These are phyloP conservation scores for Hortaea sp. DNA, from an alignment of 2,329 filamentous ascomycete genomes.

Conservation along the genomic window DNA sequence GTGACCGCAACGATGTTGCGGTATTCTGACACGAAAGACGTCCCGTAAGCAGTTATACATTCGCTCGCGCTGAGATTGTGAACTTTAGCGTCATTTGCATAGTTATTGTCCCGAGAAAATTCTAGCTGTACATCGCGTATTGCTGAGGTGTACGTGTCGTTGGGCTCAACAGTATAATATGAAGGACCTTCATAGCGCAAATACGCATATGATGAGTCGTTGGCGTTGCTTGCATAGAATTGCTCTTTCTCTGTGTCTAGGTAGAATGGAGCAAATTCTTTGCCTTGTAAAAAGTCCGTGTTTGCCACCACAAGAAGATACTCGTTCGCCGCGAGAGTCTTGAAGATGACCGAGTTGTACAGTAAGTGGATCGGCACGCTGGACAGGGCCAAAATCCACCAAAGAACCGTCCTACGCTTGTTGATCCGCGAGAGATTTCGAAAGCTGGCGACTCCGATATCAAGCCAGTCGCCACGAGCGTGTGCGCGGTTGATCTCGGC, in stretches of 20 bases:
- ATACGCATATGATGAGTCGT: background rate
- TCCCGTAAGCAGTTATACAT: conserved; percentile 4
- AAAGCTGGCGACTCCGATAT: conserved; percentile 17
- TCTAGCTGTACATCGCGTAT: background rate
- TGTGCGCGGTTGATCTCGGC: conserved; percentile 42
- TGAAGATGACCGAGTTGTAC: conserved; percentile 24
- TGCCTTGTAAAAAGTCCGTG: conserved; percentile 2
- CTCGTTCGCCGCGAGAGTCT: conserved; percentile 12
- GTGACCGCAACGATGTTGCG: conserved; percentile 3
- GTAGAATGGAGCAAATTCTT: background rate
- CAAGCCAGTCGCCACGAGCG: conserved; percentile 23
- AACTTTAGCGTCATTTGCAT: background rate
- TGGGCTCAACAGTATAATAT: background rate
- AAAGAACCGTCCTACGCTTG: conserved; percentile 13
- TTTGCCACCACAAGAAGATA: conserved; percentile 10
- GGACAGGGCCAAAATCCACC: conserved; percentile 18
- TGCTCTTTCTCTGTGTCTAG: background rate
- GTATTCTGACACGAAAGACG: conserved; percentile 2
- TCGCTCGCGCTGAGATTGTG: conserved; percentile 3
- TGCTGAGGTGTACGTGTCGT: background rate
- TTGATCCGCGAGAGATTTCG: conserved; percentile 26
- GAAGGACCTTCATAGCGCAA: background rate
- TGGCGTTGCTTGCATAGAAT: background rate
- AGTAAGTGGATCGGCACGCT: conserved; percentile 30
- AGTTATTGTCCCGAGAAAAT: background rate